Base-by-base conservation (phyloP, 495 filamentous ascomycete genomes). In the Penicillium riverlandense region DNA sequence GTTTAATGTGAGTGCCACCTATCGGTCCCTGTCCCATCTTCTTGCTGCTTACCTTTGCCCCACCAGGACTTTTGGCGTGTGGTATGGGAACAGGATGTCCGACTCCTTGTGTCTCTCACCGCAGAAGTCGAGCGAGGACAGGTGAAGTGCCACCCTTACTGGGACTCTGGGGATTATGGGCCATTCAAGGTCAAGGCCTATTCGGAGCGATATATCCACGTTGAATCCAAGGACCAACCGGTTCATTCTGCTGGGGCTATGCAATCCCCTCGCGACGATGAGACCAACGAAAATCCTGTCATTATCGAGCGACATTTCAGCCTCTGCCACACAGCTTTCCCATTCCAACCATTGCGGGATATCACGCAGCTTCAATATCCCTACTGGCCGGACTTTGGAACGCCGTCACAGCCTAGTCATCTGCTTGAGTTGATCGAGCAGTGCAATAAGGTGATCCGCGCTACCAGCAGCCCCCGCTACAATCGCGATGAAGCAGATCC, bases 41-140 rank as follows among this genome's bases (percentile, higher is more conserved):
- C 33, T 48, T 31, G 28, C n/a, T 29, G 11, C 30, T 15, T 45
- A 53, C 74, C 82, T 58, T 81, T 59, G 16, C 15, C n/a, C n/a
- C 8, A 28, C 34, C 63, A 95, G 91, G 92, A 98, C 65, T 98
- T 98, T 57, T 98, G 92, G 92, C 89, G 87, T 37, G 83, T 96
- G 14, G 75, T 96, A 36, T 98, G 92, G 92, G 91, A 97, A 57
- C 85, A 97, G 67, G 90, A 96, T 58, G 81, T 94, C 16, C 82
- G 90, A 41, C 86, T 97, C 28, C 79, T 98, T 43, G 90, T 98
- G 48, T 96, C 96, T 76, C 72, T 98, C 43, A 97, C 92, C 4
- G 91, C 92, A n/a, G 92, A 98, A 61, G 71, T 82, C 16, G 92
- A 98, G 70, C 86, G 92, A 22, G 91, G 94, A 7, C 94, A 96